phyloP scores from a whole-genome alignment of 2,329 filamentous ascomycete species.

The Neophaeococcomyces aloes region DNA sequence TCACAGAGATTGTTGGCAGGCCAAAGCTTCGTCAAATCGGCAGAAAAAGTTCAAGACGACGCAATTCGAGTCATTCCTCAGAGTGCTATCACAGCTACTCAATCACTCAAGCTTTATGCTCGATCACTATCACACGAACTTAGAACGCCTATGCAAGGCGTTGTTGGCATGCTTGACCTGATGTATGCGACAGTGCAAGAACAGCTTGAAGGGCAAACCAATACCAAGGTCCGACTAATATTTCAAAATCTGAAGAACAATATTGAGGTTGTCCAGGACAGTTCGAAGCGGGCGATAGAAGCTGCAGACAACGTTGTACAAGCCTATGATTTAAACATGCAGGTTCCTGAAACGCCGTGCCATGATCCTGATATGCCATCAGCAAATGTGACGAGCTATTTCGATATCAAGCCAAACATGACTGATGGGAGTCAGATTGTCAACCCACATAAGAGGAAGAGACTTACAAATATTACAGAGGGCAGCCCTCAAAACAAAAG shows the following conservation, averaged over 20 bases:
- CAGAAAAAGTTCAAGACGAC: conserved; percentile 21
- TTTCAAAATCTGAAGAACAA: conserved; percentile 56
- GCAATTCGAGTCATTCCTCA: conserved; percentile 39
- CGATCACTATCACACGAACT: conserved; percentile 61
- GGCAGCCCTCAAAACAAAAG: conserved; percentile 26
- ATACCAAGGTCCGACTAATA: conserved; percentile 42
- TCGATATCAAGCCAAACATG: conserved; percentile 31
- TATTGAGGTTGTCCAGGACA: conserved; percentile 64
- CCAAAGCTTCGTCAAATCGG: conserved; percentile 33
- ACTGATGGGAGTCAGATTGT: conserved; percentile 36
- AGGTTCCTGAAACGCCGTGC: conserved; percentile 54
- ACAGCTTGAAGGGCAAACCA: conserved; percentile 46
- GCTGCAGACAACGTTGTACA: conserved; percentile 67
- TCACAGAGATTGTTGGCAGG: conserved; percentile 47
- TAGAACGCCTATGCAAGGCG: conserved; percentile 64
- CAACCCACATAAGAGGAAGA: conserved; percentile 36
- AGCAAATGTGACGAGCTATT: conserved; percentile 19
- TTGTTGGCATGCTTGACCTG: conserved; percentile 65
- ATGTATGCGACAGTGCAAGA: conserved; percentile 65
- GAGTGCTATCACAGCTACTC: conserved; percentile 46
- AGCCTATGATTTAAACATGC: conserved; percentile 65
- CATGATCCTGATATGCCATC: conserved; percentile 30
- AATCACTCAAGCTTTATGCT: conserved; percentile 62
- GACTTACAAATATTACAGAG: conserved; percentile 27
- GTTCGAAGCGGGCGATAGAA: conserved; percentile 59